A percentile compares a stretch with the other conserved stretches of the same genome.
phyloP scores from a whole-genome alignment of 257 asterid genomes.

The Rauvolfia tetraphylla region DNA sequence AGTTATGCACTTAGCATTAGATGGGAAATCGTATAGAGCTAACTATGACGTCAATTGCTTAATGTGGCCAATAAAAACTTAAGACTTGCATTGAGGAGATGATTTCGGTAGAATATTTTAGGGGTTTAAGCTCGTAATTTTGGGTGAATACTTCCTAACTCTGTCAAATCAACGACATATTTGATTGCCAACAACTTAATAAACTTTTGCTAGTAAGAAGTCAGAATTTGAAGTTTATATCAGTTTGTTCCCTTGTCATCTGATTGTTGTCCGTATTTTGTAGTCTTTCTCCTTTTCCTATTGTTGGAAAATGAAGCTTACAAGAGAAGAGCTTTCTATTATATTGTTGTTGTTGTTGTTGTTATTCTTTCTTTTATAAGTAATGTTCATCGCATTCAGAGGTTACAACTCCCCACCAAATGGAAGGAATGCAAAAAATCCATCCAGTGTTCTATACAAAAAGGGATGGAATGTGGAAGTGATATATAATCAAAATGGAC shows the following conservation, averaged over 20 bases:
- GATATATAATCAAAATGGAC: not conserved
- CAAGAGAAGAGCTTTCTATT: not conserved
- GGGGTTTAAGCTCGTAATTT: not conserved
- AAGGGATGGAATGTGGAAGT: not conserved
- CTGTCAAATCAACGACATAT: not conserved
- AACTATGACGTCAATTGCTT: not conserved
- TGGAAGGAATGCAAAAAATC: too few relatives aligned
- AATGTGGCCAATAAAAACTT: not conserved
- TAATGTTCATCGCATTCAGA: not conserved
- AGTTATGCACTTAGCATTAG: not conserved
- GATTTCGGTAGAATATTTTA: not conserved
- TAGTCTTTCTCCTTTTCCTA: not conserved
- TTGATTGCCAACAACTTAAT: not conserved
- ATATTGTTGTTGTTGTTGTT: too few relatives aligned
- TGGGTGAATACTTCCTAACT: not conserved
- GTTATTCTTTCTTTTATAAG: not conserved
- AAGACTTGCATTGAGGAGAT: not conserved
- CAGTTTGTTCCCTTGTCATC: not conserved
- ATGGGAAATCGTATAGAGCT: not conserved
- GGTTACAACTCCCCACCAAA: too few relatives aligned
- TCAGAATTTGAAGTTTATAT: not conserved
- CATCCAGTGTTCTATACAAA: not conserved
- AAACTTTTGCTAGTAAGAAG: conserved; percentile 1
- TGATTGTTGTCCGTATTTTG: not conserved
- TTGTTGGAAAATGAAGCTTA: not conserved